phyloP scores from a whole-genome alignment of 208 protist species.

The Acanthamoeba lugdunensis region DNA sequence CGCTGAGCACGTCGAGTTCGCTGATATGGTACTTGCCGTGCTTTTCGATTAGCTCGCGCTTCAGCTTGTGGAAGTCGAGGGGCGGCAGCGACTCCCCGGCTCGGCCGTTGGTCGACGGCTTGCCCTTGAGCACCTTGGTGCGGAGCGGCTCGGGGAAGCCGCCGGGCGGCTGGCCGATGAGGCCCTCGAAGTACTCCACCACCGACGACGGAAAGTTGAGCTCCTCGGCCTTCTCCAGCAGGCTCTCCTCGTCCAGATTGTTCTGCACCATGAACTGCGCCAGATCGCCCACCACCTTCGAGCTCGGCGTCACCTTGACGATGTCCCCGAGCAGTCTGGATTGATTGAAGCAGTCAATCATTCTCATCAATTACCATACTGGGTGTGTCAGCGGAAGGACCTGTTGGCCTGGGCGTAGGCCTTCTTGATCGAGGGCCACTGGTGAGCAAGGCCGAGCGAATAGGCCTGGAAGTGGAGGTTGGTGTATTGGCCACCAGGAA shows the following conservation, averaged over 20 bases:
- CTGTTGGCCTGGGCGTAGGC: slow-evolving; percentile 81
- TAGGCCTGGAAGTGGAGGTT: slow-evolving; percentile 90
- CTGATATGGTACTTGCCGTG: slow-evolving; percentile 73
- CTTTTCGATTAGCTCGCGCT: slow-evolving; percentile 76
- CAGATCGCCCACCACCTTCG: slow-evolving; percentile 91
- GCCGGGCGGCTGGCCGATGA: slow-evolving; percentile 84
- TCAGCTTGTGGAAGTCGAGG: slow-evolving; percentile 85
- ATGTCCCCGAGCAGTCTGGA: slow-evolving; percentile 84
- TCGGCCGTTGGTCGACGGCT: slow-evolving; percentile 79
- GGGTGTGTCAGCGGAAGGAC: not conserved
- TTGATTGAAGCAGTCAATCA: not conserved
- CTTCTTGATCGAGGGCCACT: slow-evolving; percentile 84
- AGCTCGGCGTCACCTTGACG: slow-evolving; percentile 88
- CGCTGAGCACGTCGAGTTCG: slow-evolving; percentile 85
- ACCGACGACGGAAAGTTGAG: slow-evolving; percentile 87
- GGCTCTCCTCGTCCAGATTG: slow-evolving; percentile 78
- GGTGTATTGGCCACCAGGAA: slow-evolving; percentile 88
- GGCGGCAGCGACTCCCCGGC: slow-evolving; percentile 83
- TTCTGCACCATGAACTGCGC: slow-evolving; percentile 91
- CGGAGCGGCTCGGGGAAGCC: slow-evolving; percentile 88
- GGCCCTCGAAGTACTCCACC: slow-evolving; percentile 86
- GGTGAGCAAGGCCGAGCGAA: slow-evolving; percentile 76
- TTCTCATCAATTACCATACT: not conserved
- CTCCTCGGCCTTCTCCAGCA: slow-evolving; percentile 79
- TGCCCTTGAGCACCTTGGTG: slow-evolving; percentile 74